phyloP scores from a whole-genome alignment of 129 eudicot species.

The Gnaphalium uliginosum region DNA sequence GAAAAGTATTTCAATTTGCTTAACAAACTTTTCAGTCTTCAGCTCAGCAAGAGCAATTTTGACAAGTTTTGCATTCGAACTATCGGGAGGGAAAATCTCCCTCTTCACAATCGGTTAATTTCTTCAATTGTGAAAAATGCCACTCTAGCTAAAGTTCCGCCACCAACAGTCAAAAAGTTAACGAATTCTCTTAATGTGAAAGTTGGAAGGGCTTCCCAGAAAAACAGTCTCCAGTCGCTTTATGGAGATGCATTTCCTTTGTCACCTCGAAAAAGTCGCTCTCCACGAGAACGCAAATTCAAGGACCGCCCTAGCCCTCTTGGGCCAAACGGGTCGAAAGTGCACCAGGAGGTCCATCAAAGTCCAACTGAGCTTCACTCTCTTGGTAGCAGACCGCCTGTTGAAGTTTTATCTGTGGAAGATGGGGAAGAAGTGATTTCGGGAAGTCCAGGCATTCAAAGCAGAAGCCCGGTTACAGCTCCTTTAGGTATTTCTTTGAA shows the following conservation, averaged over 20 bases:
- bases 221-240: slow-evolving; percentile 52
- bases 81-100: slow-evolving; percentile 74
- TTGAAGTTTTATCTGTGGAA: slow-evolving; percentile 73
- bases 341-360: slow-evolving; percentile 61
- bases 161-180: slow-evolving; percentile 41
- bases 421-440: slow-evolving; percentile 93
- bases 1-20: slow-evolving; percentile 71
- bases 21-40: slow-evolving; percentile 43
- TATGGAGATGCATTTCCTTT: slow-evolving; percentile 63
- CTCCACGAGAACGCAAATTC: slow-evolving; percentile 61
- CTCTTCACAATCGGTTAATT: slow-evolving; percentile 71
- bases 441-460: slow-evolving; percentile 59
- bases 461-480: slow-evolving; percentile 78
- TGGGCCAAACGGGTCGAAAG: slow-evolving; percentile 66
- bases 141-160: slow-evolving; percentile 51
- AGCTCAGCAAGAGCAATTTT: slow-evolving; percentile 58
- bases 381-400: slow-evolving; percentile 80
- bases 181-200: slow-evolving; percentile 42
- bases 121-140: slow-evolving; percentile 56
- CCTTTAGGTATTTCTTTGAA: slow-evolving; percentile 71
- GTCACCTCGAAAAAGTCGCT: slow-evolving; percentile 74
- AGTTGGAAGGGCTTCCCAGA: slow-evolving; percentile 42
- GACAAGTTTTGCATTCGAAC: slow-evolving; percentile 53
- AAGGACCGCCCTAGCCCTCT: slow-evolving; percentile 78
- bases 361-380: slow-evolving; percentile 84